Percentiles rank a stretch among this genome's conserved stretches.
Evolutionary conservation across 345 rosid genomes (phyloP).

Genomic region (Boechera stricta): DNA sequence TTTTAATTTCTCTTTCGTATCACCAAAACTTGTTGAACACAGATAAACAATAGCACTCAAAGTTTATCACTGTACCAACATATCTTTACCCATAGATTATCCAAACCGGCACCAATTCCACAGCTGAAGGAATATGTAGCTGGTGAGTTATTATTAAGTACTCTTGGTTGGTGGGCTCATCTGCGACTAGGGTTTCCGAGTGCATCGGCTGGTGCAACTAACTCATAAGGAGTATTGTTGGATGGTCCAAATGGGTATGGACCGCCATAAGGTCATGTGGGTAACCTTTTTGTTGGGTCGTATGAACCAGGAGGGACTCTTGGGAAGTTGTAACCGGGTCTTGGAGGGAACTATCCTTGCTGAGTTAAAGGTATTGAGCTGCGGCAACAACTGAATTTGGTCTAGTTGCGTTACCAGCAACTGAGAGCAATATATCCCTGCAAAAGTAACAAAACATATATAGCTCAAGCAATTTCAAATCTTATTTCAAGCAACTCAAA

Average conservation of each 20-base stretch:
- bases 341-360: conserved; percentile 56
- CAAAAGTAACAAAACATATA: not conserved
- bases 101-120: conserved; percentile 7
- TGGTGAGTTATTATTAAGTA: conserved; percentile 9
- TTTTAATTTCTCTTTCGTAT: too few relatives aligned
- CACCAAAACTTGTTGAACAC: not conserved
- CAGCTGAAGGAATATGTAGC: conserved; percentile 8
- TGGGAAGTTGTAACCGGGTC: conserved; percentile 53
- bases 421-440: conserved; percentile 58
- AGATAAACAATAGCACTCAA: conserved; percentile 8
- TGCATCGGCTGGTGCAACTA: conserved; percentile 68
- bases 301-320: conserved; percentile 45
- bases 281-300: conserved; percentile 49
- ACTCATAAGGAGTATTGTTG: conserved; percentile 57
- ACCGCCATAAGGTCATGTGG: conserved; percentile 50
- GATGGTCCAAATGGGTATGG: conserved; percentile 51
- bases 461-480: not conserved
- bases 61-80: conserved; percentile 27
- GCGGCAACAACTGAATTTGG: conserved; percentile 41
- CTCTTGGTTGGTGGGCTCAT: conserved; percentile 43
- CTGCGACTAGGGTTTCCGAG: conserved; percentile 65
- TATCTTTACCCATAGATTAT: conserved; percentile 22
- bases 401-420: conserved; percentile 46
- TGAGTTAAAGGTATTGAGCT: conserved; percentile 53
- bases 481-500: not conserved